Percentiles rank a stretch among this genome's conserved stretches.
These are phyloP conservation scores for Chrysanthemum seticuspe DNA, from an alignment of 129 eudicot species.

Conservation along the genomic window DNA sequence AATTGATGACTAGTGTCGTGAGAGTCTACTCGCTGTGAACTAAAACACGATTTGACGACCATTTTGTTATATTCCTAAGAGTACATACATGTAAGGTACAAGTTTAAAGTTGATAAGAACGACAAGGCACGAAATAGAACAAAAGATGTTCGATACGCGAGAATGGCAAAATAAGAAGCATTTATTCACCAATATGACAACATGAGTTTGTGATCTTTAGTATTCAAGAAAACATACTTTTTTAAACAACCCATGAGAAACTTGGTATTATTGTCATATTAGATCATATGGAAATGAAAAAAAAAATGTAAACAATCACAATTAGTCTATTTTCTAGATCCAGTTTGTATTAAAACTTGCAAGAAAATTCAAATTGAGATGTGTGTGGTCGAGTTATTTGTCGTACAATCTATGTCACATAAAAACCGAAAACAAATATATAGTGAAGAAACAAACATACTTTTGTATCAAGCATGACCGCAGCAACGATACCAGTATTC, in stretches of 20 bases:
- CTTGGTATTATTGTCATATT: no score
- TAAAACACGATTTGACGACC: no score
- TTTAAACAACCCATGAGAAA: neutral
- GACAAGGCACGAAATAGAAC: neutral
- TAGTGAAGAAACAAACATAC: conserved; percentile 17
- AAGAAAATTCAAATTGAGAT: neutral
- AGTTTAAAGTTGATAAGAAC: neutral
- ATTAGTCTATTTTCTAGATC: neutral
- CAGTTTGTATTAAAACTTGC: neutral
- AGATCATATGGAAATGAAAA: no score
- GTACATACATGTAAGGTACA: no score
- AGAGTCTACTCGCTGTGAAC: neutral
- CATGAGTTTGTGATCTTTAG: no score
- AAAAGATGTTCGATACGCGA: neutral
- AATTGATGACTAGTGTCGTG: no score
- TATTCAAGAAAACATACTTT: neutral
- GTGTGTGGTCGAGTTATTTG: no score
- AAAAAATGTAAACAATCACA: neutral
- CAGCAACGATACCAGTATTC: conserved; percentile 36
- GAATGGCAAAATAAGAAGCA: neutral
- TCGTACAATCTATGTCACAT: no score
- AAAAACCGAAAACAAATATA: neutral
- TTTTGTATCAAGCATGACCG: conserved; percentile 43
- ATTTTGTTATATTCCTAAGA: no score
- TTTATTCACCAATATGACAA: no score